Percentiles rank a stretch among this genome's conserved stretches.
phyloP scores from a whole-genome alignment of 345 rosid species.

The Ceriops tagal region DNA sequence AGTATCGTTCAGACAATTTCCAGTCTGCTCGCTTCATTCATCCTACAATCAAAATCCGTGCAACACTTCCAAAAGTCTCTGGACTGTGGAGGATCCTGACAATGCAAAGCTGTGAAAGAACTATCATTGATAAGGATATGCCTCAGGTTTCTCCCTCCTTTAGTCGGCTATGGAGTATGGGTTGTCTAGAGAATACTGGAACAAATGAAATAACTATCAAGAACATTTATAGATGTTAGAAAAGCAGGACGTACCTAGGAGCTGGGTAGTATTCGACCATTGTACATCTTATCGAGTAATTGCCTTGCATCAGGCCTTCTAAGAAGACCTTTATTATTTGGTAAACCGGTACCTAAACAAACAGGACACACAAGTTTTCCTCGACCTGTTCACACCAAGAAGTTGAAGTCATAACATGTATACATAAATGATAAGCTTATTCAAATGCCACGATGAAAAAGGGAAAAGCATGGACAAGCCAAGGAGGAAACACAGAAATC shows the following conservation, averaged over 20 bases:
- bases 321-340: conserved; percentile 88
- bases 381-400: conserved; percentile 52
- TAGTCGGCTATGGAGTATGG: neutral
- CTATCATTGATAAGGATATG: too few relatives aligned
- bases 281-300: conserved; percentile 91
- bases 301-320: conserved; percentile 82
- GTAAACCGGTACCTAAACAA: conserved; percentile 88
- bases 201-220: neutral
- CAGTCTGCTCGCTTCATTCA: neutral
- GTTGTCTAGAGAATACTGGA: neutral
- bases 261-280: conserved; percentile 72
- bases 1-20: neutral
- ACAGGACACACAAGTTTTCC: conserved; percentile 95
- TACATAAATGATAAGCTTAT: neutral
- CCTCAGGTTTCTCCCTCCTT: too few relatives aligned
- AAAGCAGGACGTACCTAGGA: conserved; percentile 43
- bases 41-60: conserved; percentile 1
- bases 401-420: neutral
- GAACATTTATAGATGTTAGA: neutral
- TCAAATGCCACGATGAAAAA: too few relatives aligned
- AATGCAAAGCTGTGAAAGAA: too few relatives aligned
- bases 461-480: neutral
- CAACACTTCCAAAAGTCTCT: too few relatives aligned
- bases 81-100: too few relatives aligned
- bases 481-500: neutral